Evolutionary conservation across 2,329 filamentous ascomycete species (phyloP), one percentile per base, ranked within the genome.

Genomic region (Penicillium brasilianum): DNA sequence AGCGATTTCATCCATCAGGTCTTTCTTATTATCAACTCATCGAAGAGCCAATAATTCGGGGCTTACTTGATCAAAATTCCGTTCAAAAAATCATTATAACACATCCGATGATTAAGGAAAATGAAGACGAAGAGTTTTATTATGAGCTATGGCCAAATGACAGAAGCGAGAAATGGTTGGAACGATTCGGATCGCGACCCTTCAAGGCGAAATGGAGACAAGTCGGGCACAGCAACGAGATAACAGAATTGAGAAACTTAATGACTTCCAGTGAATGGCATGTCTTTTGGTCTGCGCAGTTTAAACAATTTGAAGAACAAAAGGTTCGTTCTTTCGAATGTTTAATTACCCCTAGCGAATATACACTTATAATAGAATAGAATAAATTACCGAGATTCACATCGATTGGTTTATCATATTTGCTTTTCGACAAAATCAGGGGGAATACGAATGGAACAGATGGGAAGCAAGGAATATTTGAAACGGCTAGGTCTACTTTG

Each of bases 131-230:
- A 30, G 55, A 59, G 10, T 59, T 62, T 36, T 52, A n/a, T 11
- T 58, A 62, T 39, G 60, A 62, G 48, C 36, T 62, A 49, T 62
- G 60, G 60, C 56, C 55, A 36, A 58, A 49, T 41, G 59, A 61
- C 36, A 49, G 22, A 54, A 51, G 55, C 10, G 41, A 50, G n/a
- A 41, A 36, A 48, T 61, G 59, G 59, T 36, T 44, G 22, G 25
- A 61, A 49, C 50, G 41, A 58, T 61, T 58, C 30, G 55, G 59
- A 44, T 46, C 50, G 14, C 14, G 50, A 28, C 18, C 18, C 20
- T 53, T 4, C 48, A 32, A 32, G 37, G 28, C 20, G 32, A 58
- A 58, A 37, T 58, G 55, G 55, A 58, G 55, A 50, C 46, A 58
- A 52, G 46, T 50, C 16, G 39, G 49, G 14, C 55, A 52, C 48